Conservation (phyloP, 2,329 filamentous ascomycete genomes). For the Ophiognomonia clavigignenti-juglandacearum region DNA sequence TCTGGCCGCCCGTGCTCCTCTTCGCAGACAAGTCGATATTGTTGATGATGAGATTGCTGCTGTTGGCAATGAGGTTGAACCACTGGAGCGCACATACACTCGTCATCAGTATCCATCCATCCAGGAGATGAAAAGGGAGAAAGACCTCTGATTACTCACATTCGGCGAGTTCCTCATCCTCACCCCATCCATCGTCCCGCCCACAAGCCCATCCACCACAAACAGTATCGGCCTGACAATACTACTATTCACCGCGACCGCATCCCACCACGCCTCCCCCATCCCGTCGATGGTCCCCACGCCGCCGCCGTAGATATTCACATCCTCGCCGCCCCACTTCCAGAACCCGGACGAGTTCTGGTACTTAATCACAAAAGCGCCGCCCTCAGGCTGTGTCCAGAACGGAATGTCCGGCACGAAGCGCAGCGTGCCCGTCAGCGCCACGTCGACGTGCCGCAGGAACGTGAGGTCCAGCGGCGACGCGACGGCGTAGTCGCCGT, state of each 20-base stretch:
- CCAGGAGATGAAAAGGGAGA: too few species aligned
- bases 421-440: slow-evolving; percentile 28
- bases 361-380: slow-evolving; percentile 50
- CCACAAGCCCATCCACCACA: slow-evolving; percentile 44
- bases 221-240: slow-evolving; percentile 51
- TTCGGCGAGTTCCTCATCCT: slow-evolving; percentile 53
- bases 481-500: slow-evolving; percentile 48
- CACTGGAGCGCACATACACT: slow-evolving; percentile 27
- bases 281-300: slow-evolving; percentile 50
- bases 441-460: slow-evolving; percentile 50
- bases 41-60: slow-evolving; percentile 46
- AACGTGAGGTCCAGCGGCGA: slow-evolving; percentile 53
- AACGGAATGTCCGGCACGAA: slow-evolving; percentile 55
- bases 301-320: slow-evolving; percentile 50
- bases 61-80: slow-evolving; percentile 52
- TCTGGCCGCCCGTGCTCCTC: slow-evolving; percentile 37
- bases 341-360: slow-evolving; percentile 57
- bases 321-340: slow-evolving; percentile 51
- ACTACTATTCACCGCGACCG: slow-evolving; percentile 43
- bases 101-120: too few species aligned
- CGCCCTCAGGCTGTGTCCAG: slow-evolving; percentile 42
- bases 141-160: too few species aligned
- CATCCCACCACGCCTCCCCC: slow-evolving; percentile 50
- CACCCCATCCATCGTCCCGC: slow-evolving; percentile 44
- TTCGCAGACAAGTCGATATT: slow-evolving; percentile 40